phyloP scores from a whole-genome alignment of 371 early-diverging fungal species.

The Fennellomyces sp. region DNA sequence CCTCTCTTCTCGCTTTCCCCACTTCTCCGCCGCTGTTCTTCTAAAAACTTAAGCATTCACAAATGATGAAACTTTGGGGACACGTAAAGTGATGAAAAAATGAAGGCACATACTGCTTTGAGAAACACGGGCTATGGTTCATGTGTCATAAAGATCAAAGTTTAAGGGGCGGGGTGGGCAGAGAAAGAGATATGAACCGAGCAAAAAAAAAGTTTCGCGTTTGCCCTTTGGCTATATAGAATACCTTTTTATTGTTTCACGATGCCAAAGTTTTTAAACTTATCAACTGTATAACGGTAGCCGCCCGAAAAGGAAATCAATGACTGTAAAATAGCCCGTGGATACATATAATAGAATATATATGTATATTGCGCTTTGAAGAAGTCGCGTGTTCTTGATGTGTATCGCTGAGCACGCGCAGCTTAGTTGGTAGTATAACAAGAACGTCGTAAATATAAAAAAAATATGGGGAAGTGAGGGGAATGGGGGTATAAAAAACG shows the following conservation, averaged over 20 bases:
- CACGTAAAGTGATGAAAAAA: background rate
- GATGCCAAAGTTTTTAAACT: background rate
- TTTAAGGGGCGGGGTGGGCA: background rate
- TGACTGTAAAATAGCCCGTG: too few species aligned
- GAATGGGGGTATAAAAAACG: too few species aligned
- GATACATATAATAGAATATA: background rate
- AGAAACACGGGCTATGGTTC: background rate
- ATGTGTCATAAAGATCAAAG: conserved; percentile 1
- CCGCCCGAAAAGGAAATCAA: too few species aligned
- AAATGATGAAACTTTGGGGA: too few species aligned
- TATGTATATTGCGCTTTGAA: too few species aligned
- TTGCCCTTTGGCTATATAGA: too few species aligned
- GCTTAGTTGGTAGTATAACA: background rate
- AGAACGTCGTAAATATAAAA: too few species aligned
- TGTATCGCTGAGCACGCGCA: background rate
- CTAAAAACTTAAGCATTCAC: too few species aligned
- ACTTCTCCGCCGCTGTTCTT: background rate
- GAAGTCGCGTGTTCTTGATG: background rate
- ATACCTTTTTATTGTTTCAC: background rate
- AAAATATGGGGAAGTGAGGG: too few species aligned
- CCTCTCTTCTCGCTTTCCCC: background rate
- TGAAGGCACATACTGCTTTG: background rate
- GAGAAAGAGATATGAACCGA: background rate
- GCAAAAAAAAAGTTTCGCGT: background rate
- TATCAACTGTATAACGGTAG: too few species aligned